phyloP scores from a whole-genome alignment of 345 rosid species.

The Aquilaria yunnanensis region DNA sequence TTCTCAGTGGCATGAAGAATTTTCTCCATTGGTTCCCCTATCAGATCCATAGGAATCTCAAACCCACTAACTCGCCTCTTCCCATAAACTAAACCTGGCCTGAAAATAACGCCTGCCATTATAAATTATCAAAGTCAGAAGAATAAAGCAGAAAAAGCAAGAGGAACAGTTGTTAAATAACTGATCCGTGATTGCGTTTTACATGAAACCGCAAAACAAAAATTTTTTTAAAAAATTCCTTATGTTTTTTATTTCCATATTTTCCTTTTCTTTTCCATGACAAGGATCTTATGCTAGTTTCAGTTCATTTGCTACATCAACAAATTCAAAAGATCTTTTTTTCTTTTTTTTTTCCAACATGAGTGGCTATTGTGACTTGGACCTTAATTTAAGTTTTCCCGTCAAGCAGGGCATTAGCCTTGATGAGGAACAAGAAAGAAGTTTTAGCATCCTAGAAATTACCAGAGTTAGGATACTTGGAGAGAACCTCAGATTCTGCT shows the following conservation, averaged over 20 bases:
- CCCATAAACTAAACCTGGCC: conserved; percentile 89
- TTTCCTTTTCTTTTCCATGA: not conserved
- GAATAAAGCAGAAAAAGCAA: not conserved
- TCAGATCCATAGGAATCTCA: conserved; percentile 74
- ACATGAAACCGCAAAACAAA: too few relatives aligned
- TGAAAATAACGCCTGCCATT: conserved; percentile 60
- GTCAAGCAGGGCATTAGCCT: too few relatives aligned
- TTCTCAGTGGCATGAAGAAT: conserved; percentile 44
- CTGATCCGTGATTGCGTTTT: not conserved
- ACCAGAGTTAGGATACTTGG: conserved; percentile 84
- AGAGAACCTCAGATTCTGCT: conserved; percentile 85
- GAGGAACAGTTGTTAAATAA: not conserved
- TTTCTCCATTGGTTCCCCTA: conserved; percentile 72
- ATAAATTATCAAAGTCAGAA: too few relatives aligned
- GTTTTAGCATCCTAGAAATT: conserved; percentile 8
- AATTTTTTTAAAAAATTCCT: too few relatives aligned
- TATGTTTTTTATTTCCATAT: too few relatives aligned
- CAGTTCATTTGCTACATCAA: too few relatives aligned
- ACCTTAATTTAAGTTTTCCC: too few relatives aligned
- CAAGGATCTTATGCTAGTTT: not conserved
- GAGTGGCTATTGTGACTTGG: too few relatives aligned
- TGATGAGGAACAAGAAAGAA: too few relatives aligned
- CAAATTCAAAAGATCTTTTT: too few relatives aligned
- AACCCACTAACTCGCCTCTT: conserved; percentile 63
- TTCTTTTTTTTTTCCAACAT: too few relatives aligned